Evolutionary conservation across 345 rosid genomes (phyloP), one percentile per base, ranked within the genome.

Genomic region (Camelina hispida): DNA sequence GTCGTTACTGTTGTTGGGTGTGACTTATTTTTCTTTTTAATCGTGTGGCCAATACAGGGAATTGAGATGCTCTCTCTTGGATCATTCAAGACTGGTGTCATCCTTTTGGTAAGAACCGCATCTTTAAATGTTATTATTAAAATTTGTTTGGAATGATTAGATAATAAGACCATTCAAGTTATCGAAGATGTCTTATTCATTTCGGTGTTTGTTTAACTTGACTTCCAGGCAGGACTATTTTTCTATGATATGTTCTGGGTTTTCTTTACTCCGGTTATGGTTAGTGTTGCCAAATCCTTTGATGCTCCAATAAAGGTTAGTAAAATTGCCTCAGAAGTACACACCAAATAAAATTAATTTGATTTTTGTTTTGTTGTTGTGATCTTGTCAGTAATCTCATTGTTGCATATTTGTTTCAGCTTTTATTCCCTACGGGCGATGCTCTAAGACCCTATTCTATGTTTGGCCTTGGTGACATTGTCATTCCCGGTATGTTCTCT

Each of bases 391-490:
- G 28, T 40, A 9, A 54, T 62, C 67, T 50, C 42, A 72, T 14
- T 61, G 16, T 72, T 66, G 12, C 18, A 35, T 34, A 50, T 51
- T 44, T 32, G 22, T 42, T 81, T 77, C 83, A 95, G 99, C 96
- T 95, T 74, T 84, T 95, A 75, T 95, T 95, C 87, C 98, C 99
- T 56, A 95, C 98, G 4, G 87, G 85, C 1, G 91, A 89, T 77
- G 28, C 84, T 51, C 76, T 78, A 32, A 82, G 99, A 16, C 99
- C 99, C 44, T 95, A 80, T 82, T 95, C 99, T 80, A 90, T 95
- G 99, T 94, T 95, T 78, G 98, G 99, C 25, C 99, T 95, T 83
- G 99, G 99, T 75, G 99, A 92, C 66, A 93, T 95, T 83, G 99
- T 95, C 73, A 93, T 95, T 59, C 99, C 99, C 5, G 99, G 99